Base-by-base conservation (phyloP, 2,329 filamentous ascomycete genomes). In the Talaromyces sp. region DNA sequence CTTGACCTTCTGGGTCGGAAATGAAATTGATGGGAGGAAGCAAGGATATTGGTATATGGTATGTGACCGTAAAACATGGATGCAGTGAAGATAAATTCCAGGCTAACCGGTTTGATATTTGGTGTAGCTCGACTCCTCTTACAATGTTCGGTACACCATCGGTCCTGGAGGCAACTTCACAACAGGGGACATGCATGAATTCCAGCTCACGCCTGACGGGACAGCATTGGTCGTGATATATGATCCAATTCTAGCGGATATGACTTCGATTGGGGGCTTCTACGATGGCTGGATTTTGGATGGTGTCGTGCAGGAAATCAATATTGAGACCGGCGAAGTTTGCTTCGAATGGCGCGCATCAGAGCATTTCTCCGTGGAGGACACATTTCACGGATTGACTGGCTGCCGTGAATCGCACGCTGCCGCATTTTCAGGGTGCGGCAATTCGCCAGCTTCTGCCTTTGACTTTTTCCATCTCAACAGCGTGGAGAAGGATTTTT, bases 401-500 rank as follows among this genome's bases (percentile, higher is more conserved):
- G 33, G 42, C 2, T 36, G 45, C 1, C 36, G 44, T 1, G 65
- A 65, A 5, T 48, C 44, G 24, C 32, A 48, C 5, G 52, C 53
- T 9, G 36, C 43, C 3, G 51, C 50, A 4, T 27, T 27, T 27
- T 27, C 24, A 27, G 24, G 24, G 24, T 27, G 24, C 24, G 24
- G 24, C 5, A 27, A 27, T 9, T 4, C 4, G 9, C 24, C 24
- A 9, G 9, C 24, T 27, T 27, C 24, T 2, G 71, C 75, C 1
- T 84, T 80, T 68, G 81, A 85, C 63, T 83, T 77, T 55, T 83
- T 83, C 63, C 81, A 83, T 64, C 77, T 84, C 66, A 82, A 84
- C 67, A 80, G 79, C 32, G 69, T 84, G 24, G 77, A 82, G 59
- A 82, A 83, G 61, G 76, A 78, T 47, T 59, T 66, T 0, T 58